Conservation (phyloP, 73 alveolate species). For the Paraurostyla sp. region DNA sequence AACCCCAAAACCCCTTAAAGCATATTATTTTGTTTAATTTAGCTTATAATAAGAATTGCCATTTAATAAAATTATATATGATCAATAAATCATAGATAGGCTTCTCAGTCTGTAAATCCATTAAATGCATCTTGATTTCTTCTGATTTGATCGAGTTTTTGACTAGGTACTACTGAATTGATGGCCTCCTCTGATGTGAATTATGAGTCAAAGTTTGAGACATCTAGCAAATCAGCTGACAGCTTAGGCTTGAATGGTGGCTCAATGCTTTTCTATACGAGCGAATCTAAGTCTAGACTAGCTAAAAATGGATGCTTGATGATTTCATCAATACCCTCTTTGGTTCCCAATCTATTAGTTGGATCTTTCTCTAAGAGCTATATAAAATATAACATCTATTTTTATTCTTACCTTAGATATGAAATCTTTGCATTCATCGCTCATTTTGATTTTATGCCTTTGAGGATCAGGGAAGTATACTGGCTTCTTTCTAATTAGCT, state of each 20-base stretch:
- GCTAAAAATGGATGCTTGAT: slow-evolving; percentile 76
- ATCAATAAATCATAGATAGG: neutral
- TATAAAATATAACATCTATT: neutral
- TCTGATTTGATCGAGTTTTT: slow-evolving; percentile 20
- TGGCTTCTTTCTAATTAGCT: slow-evolving; percentile 54
- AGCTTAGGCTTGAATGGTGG: slow-evolving; percentile 80
- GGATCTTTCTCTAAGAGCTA: slow-evolving; percentile 78
- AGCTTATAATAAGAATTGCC: no score
- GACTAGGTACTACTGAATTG: slow-evolving; percentile 57
- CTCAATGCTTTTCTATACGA: slow-evolving; percentile 43
- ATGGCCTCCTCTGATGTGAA: slow-evolving; percentile 72
- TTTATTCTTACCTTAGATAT: slow-evolving; percentile 33
- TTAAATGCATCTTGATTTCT: slow-evolving; percentile 55
- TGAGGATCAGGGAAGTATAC: slow-evolving; percentile 75
- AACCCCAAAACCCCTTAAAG: no score
- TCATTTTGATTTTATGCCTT: slow-evolving; percentile 64
- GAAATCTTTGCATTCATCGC: slow-evolving; percentile 66
- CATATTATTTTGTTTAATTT: no score
- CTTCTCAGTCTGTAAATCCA: slow-evolving; percentile 30
- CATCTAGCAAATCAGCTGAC: slow-evolving; percentile 65
- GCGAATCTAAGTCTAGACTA: slow-evolving; percentile 25
- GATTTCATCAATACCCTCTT: slow-evolving; percentile 76
- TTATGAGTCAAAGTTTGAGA: slow-evolving; percentile 73
- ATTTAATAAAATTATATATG: slow-evolving; percentile 3
- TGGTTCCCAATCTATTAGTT: slow-evolving; percentile 80